Conservation (phyloP, 2,329 filamentous ascomycete species). For the Dryadomyces quercus-mongolicae region DNA sequence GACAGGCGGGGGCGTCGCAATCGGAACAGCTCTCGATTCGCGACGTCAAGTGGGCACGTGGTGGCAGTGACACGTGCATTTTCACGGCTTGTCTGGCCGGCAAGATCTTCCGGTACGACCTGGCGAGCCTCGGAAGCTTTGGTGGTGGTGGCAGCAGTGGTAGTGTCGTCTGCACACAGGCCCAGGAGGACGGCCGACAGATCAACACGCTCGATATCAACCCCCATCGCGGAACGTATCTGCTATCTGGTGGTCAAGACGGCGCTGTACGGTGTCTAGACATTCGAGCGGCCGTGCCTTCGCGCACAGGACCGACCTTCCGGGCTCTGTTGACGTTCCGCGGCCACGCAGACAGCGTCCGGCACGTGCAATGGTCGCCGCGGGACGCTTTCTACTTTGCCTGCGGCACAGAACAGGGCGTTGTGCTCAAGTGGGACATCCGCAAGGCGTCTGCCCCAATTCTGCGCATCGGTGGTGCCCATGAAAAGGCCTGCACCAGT, state of each 20-base stretch:
- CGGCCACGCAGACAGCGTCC: conserved; percentile 47
- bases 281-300: conserved; percentile 34
- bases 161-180: conserved; percentile 43
- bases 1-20: conserved; percentile 30
- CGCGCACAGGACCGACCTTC: conserved; percentile 37
- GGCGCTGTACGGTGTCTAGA: conserved; percentile 52
- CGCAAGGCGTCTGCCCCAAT: conserved; percentile 40
- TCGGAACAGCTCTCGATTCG: conserved; percentile 51
- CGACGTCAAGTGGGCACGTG: conserved; percentile 44
- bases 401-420: conserved; percentile 50
- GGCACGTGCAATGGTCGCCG: conserved; percentile 54
- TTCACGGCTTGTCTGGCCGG: conserved; percentile 53
- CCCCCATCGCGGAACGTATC: conserved; percentile 42
- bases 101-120: conserved; percentile 53
- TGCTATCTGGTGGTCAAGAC: conserved; percentile 53
- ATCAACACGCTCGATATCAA: conserved; percentile 53
- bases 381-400: conserved; percentile 49
- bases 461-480: conserved; percentile 43
- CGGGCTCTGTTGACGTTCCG: conserved; percentile 33
- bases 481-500: conserved; percentile 46
- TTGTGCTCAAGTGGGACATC: conserved; percentile 53
- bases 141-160: conserved; percentile 20
- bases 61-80: conserved; percentile 34
- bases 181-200: conserved; percentile 49
- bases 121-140: conserved; percentile 34